These are phyloP conservation scores for Aspergillus ellipticus DNA, from an alignment of 495 filamentous ascomycete genomes.

Conservation along the genomic window DNA sequence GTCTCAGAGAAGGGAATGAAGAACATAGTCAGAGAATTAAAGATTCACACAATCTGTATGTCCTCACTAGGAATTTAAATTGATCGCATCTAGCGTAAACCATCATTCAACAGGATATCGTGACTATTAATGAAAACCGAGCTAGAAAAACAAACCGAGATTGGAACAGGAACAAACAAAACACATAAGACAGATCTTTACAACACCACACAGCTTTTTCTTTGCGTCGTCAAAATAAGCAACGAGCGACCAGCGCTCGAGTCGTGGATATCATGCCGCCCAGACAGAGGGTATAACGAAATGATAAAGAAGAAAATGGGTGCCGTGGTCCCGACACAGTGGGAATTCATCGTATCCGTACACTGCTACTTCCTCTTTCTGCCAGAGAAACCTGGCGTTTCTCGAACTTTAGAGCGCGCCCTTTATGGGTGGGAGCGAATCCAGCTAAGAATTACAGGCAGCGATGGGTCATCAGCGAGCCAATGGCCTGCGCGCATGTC, in stretches of 20 bases:
- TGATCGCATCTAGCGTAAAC: slow-evolving; percentile 17
- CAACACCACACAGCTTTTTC: slow-evolving; percentile 3
- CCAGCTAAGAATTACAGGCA: slow-evolving; percentile 43
- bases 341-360: slow-evolving; percentile 7
- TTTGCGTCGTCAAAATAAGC: neutral
- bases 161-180: slow-evolving; percentile 1
- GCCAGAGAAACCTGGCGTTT: neutral
- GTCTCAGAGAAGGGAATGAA: slow-evolving; percentile 2
- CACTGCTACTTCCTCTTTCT: slow-evolving; percentile 3
- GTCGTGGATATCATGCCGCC: slow-evolving; percentile 11
- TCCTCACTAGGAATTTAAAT: neutral
- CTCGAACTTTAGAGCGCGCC: neutral
- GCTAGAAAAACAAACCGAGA: neutral
- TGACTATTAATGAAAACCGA: slow-evolving; percentile 11
- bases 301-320: slow-evolving; percentile 5
- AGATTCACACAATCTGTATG: neutral
- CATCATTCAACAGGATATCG: slow-evolving; percentile 21
- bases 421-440: slow-evolving; percentile 33
- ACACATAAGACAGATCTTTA: slow-evolving; percentile 1
- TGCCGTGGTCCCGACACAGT: slow-evolving; percentile 4
- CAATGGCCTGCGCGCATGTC: slow-evolving; percentile 68
- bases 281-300: slow-evolving; percentile 4
- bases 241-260: slow-evolving; percentile 19
- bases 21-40: slow-evolving; percentile 6
- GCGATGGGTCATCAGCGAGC: slow-evolving; percentile 66